phyloP scores from a whole-genome alignment of 1,284 basidiomycete genomes.

The Ceratobasidium sp. region DNA sequence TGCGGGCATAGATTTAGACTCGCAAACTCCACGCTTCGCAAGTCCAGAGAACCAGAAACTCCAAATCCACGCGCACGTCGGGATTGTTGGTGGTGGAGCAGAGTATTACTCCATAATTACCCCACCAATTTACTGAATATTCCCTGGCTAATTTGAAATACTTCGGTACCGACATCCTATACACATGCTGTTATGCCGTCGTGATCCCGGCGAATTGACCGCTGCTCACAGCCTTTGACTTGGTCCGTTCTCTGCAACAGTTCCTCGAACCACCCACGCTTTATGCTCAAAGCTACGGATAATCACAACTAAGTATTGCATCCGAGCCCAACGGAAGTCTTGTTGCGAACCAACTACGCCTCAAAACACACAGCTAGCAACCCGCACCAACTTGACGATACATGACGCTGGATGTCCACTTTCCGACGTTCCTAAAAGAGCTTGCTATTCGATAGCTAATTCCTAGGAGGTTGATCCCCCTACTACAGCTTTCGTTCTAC shows the following conservation, averaged over 20 bases:
- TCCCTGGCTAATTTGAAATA: too few relatives aligned
- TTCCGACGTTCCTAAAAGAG: not conserved
- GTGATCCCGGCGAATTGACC: too few relatives aligned
- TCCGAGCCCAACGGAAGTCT: constrained; percentile 8
- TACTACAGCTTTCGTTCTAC: not conserved
- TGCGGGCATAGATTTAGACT: not conserved
- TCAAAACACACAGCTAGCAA: not conserved
- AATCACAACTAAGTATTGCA: not conserved
- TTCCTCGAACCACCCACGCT: too few relatives aligned
- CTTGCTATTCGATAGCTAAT: not conserved
- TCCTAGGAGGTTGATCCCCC: constrained; percentile 10
- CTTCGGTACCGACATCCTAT: too few relatives aligned
- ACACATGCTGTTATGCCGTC: too few relatives aligned
- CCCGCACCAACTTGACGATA: not conserved
- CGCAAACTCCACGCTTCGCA: not conserved
- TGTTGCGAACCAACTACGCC: constrained; percentile 5
- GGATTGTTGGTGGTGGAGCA: too few relatives aligned
- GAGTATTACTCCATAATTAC: too few relatives aligned
- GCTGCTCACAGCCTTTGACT: too few relatives aligned
- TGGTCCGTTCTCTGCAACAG: too few relatives aligned
- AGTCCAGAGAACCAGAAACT: not conserved
- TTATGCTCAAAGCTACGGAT: too few relatives aligned
- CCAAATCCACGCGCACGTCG: not conserved
- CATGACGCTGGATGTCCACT: too few relatives aligned
- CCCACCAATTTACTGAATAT: too few relatives aligned